Conservation (phyloP, 2,329 filamentous ascomycete genomes). For the Juglanconis oblonga region DNA sequence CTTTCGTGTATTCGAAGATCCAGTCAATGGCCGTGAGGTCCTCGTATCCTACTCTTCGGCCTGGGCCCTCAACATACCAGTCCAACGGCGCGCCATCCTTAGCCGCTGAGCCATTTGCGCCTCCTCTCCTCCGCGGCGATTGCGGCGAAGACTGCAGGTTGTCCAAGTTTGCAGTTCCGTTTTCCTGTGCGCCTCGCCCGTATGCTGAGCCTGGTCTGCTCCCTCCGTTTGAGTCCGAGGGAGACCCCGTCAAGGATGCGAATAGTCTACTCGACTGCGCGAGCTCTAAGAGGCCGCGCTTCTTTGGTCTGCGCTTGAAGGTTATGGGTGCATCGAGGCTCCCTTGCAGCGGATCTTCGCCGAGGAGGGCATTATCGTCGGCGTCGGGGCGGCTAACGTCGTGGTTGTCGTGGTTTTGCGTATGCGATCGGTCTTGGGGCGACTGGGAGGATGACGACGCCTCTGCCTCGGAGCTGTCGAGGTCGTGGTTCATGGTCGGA, state of each 20-base stretch:
- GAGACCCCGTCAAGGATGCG: constrained; percentile 41
- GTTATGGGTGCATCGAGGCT: constrained; percentile 54
- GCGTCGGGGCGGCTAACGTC: constrained; percentile 31
- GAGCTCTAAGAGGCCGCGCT: constrained; percentile 36
- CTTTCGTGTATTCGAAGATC: constrained; percentile 98
- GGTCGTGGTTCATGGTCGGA: constrained; percentile 20
- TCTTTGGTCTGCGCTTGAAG: constrained; percentile 68
- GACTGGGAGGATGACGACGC: constrained; percentile 26
- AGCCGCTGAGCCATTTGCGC: constrained; percentile 17
- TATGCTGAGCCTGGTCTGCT: background rate
- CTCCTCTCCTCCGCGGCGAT: constrained; percentile 5
- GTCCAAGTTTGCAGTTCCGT: background rate
- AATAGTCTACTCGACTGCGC: constrained; percentile 47
- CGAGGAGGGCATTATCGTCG: constrained; percentile 39
- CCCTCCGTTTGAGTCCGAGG: constrained; percentile 5
- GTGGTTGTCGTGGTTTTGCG: constrained; percentile 45
- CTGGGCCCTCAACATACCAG: constrained; percentile 89
- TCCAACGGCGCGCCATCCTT: constrained; percentile 59
- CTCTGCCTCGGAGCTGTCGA: constrained; percentile 26
- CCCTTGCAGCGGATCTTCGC: constrained; percentile 54
- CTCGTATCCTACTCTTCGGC: constrained; percentile 88
- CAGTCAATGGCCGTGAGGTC: constrained; percentile 97
- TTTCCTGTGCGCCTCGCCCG: constrained; percentile 6
- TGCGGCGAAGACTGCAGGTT: constrained; percentile 9
- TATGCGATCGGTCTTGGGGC: constrained; percentile 28